Base-by-base conservation (phyloP, 2,329 filamentous ascomycete species). In the Xylariomycetidae sp. region DNA sequence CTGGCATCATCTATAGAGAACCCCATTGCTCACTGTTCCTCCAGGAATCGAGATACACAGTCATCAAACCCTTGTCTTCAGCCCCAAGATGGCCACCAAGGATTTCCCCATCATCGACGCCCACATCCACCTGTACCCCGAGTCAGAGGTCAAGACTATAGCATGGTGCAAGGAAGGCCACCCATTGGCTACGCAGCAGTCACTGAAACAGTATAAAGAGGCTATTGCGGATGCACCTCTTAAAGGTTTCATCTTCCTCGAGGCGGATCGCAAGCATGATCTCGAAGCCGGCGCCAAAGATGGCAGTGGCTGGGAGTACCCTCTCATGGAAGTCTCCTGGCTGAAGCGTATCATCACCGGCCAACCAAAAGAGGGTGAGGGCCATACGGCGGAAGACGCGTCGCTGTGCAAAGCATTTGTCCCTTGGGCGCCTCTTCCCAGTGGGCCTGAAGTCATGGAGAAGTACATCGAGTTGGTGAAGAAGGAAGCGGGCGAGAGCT, bases 81-180 rank as follows among this genome's bases (percentile, higher is more conserved):
- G 5, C 26, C 6, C 10, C 26, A 16, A 42, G n/a, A 57, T 57
- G 53, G 46, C 52, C 19, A 31, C 44, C 23, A n/a, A n/a, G n/a
- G 43, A 53, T 49, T 62, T 71, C 57, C 75, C 70, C 50, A 80
- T 94, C 53, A 77, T 95, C 59, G 89, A 95, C 67, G 82, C 86
- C 24, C 90, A 95, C 67, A 82, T 95, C 61, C 89, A 95, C 64
- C 78, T 95, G 52, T 95, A 79, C 67, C 84, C 86, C 27, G 60
- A 67, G 28, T 72, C 74, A 33, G 83, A 90, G 49, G 54, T 83
- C 32, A 54, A 70, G 34, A 72, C 74, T 24, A 74, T 93, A 42
- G 64, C 74, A 37, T 95, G 87, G 88, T 75, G 76, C 62, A 70
- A 59, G 4, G 63, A 75, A 5, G 63, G 68, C 29, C 60, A 71